Conservation (phyloP, 139 green algal species). For the Volvox reticuliferus region DNA sequence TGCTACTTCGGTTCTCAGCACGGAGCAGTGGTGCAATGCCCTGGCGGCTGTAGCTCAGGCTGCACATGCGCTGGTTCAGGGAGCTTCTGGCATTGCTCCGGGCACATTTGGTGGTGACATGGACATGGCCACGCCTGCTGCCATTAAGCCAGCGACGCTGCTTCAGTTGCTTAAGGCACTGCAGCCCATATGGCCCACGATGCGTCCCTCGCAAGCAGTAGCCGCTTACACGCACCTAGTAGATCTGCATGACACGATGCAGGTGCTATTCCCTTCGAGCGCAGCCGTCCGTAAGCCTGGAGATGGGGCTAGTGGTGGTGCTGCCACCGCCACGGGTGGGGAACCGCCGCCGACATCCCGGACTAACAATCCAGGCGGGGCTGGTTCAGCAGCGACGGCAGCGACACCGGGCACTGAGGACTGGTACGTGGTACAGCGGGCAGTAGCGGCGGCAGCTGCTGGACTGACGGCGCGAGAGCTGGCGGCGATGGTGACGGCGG, state of each 20-base stretch:
- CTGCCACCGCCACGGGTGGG: neutral
- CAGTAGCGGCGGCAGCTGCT: neutral
- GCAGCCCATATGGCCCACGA: neutral
- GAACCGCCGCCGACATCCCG: neutral
- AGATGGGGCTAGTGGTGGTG: neutral
- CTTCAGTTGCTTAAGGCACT: neutral
- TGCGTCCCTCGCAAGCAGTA: neutral
- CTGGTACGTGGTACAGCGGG: constrained; percentile 14
- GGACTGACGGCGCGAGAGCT: neutral
- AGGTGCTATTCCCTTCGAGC: neutral
- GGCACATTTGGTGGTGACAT: neutral
- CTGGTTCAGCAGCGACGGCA: neutral
- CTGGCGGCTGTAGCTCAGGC: constrained; percentile 3
- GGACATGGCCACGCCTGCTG: neutral
- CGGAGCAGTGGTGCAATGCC: neutral
- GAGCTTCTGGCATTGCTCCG: neutral
- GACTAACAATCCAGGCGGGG: neutral
- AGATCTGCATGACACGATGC: neutral
- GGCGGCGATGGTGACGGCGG: constrained; percentile 10
- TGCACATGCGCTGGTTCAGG: neutral
- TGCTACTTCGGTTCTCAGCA: neutral
- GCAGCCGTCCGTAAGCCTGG: neutral
- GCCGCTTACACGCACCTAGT: neutral
- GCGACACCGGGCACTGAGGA: neutral
- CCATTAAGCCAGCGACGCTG: constrained; percentile 19